These are phyloP conservation scores for Cadophora gregata DNA, from an alignment of 2,329 filamentous ascomycete genomes.

Conservation along the genomic window DNA sequence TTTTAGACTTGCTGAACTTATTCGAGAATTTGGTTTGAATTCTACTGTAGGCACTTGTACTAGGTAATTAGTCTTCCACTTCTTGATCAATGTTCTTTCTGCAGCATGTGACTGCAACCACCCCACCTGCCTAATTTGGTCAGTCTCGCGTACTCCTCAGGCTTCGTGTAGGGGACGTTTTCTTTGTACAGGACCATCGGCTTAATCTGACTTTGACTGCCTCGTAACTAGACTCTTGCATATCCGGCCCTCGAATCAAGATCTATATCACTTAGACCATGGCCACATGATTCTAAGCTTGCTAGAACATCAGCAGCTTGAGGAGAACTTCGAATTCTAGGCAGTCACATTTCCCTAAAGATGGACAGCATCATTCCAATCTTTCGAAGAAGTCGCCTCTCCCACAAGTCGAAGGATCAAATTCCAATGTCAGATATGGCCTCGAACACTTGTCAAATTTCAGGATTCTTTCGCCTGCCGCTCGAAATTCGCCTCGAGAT, in stretches of 20 bases:
- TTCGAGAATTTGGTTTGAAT: no score
- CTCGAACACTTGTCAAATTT: background rate
- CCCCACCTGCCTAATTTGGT: background rate
- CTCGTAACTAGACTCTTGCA: no score
- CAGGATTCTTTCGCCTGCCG: background rate
- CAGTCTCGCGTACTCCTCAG: background rate
- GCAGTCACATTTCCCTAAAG: background rate
- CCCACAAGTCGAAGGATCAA: background rate
- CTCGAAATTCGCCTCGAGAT: constrained; percentile 2
- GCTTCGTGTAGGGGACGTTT: background rate
- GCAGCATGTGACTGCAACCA: background rate
- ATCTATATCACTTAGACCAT: no score
- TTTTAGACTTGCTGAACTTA: no score
- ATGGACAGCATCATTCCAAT: background rate
- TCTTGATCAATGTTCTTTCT: no score
- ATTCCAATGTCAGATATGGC: background rate
- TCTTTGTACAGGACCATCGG: no score
- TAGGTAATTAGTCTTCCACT: no score
- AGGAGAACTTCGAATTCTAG: background rate
- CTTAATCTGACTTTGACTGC: no score
- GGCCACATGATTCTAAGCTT: no score
- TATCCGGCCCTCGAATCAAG: no score
- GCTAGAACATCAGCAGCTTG: no score
- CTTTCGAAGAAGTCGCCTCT: background rate
- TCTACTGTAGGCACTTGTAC: no score